Conservation (phyloP, 2,329 filamentous ascomycete species). For the Neoascochyta sp. region DNA sequence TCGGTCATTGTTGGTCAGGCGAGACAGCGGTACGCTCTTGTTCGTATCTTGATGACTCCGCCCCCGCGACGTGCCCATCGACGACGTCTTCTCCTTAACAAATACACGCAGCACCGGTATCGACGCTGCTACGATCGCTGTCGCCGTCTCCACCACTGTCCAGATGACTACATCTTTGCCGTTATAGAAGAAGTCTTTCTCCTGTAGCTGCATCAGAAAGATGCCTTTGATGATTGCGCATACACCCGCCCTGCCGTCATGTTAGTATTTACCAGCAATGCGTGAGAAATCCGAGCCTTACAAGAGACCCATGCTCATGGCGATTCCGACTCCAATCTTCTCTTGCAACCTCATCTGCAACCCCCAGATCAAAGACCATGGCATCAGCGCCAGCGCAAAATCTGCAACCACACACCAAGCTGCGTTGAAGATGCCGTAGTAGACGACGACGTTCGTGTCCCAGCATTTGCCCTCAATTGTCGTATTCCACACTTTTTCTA, state of each 20-base stretch:
- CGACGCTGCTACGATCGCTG: constrained; percentile 27
- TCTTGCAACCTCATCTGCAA: constrained; percentile 20
- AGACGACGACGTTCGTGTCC: constrained; percentile 8
- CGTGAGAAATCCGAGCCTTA: constrained; percentile 2
- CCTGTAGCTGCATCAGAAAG: constrained; percentile 21
- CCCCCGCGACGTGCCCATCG: constrained; percentile 3
- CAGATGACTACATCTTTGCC: constrained; percentile 30
- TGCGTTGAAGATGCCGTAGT: constrained; percentile 30
- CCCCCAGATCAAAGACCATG: constrained; percentile 26
- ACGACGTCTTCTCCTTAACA: constrained; percentile 24
- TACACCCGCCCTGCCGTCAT: constrained; percentile 14
- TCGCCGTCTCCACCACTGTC: constrained; percentile 29
- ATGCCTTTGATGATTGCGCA: constrained; percentile 27
- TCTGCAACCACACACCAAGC: constrained; percentile 22
- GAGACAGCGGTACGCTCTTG: constrained; percentile 1
- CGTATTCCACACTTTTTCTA: constrained; percentile 16
- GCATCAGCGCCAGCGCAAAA: constrained; percentile 24
- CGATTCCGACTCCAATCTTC: constrained; percentile 28
- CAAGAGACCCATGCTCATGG: constrained; percentile 30
- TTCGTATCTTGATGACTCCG: constrained; percentile 1
- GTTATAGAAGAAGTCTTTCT: constrained; percentile 27
- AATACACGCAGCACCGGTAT: constrained; percentile 32
- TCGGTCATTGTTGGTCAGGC: not conserved
- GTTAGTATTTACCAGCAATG: not conserved
- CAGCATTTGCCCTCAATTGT: constrained; percentile 19